Percentiles rank a stretch among this genome's conserved stretches.
phyloP scores from a whole-genome alignment of 495 filamentous ascomycete genomes.

The Penicillium coprophilum region DNA sequence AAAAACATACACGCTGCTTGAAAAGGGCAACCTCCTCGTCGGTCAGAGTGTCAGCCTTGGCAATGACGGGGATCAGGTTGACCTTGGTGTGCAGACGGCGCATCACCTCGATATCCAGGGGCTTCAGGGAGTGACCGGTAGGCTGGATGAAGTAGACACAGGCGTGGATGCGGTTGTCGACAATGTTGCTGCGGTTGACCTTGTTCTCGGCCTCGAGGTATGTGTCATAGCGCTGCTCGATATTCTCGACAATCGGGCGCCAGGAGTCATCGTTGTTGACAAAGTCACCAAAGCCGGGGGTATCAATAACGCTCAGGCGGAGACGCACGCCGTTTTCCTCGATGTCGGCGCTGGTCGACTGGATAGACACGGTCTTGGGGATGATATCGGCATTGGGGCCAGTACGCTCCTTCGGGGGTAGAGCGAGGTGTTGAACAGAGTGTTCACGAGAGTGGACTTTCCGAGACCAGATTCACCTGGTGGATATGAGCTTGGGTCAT shows the following conservation, averaged over 20 bases:
- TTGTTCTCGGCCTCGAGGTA: slow-evolving; percentile 99
- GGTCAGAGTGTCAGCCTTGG: slow-evolving; percentile 96
- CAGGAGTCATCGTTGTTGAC: slow-evolving; percentile 99
- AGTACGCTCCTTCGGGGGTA: slow-evolving; percentile 99
- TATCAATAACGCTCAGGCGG: slow-evolving; percentile 95
- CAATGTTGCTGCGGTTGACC: slow-evolving; percentile 99
- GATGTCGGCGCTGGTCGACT: slow-evolving; percentile 97
- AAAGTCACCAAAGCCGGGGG: slow-evolving; percentile 97
- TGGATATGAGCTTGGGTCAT: slow-evolving; percentile 6
- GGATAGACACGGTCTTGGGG: slow-evolving; percentile 97
- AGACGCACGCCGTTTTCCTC: slow-evolving; percentile 99
- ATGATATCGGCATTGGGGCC: slow-evolving; percentile 95
- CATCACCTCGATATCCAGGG: slow-evolving; percentile 98
- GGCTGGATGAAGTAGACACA: slow-evolving; percentile 99
- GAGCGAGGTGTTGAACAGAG: slow-evolving; percentile 97
- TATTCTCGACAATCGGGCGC: slow-evolving; percentile 98
- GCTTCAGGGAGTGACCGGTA: slow-evolving; percentile 98
- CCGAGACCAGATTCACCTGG: slow-evolving; percentile 97
- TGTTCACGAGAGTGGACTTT: slow-evolving; percentile 99
- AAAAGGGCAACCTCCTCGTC: slow-evolving; percentile 92
- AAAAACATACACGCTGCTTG: slow-evolving; percentile 81
- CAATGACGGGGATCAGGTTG: slow-evolving; percentile 98
- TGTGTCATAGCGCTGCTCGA: slow-evolving; percentile 96
- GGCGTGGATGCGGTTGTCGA: slow-evolving; percentile 97
- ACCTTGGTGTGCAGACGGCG: slow-evolving; percentile 98